Percentiles rank a stretch among this genome's conserved stretches.
Conservation (phyloP, 83 land plant species). For the Picea engelmannii region DNA sequence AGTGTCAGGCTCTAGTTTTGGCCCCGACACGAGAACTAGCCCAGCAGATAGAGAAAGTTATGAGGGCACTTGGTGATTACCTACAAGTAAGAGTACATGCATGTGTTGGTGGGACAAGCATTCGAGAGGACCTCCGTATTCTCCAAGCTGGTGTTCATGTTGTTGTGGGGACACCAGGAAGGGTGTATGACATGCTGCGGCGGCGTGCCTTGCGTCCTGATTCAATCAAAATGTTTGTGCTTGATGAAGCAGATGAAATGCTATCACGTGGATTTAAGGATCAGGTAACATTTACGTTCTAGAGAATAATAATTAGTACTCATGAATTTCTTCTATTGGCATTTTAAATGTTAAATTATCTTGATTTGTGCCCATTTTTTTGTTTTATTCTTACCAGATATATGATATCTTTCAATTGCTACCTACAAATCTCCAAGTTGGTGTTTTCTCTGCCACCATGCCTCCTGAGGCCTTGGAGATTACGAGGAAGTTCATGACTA, state of each 20-base stretch:
- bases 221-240: slow-evolving; percentile 56
- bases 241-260: slow-evolving; percentile 80
- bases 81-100: slow-evolving; percentile 82
- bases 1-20: slow-evolving; percentile 68
- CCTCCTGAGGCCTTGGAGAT: slow-evolving; percentile 69
- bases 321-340: neutral
- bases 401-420: slow-evolving; percentile 73
- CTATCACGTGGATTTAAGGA: slow-evolving; percentile 35
- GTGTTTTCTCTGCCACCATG: slow-evolving; percentile 78
- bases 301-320: no score
- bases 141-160: slow-evolving; percentile 66
- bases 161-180: slow-evolving; percentile 76
- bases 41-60: slow-evolving; percentile 64
- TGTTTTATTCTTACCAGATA: slow-evolving; percentile 32
- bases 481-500: slow-evolving; percentile 58
- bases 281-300: neutral
- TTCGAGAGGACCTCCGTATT: slow-evolving; percentile 56
- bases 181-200: slow-evolving; percentile 65
- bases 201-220: slow-evolving; percentile 57
- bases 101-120: slow-evolving; percentile 77
- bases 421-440: slow-evolving; percentile 61
- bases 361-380: neutral
- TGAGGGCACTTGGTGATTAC: slow-evolving; percentile 80
- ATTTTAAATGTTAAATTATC: neutral
- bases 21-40: slow-evolving; percentile 73